Conservation (phyloP, 2,329 filamentous ascomycete genomes). For the Neodidymelliopsis sp. region DNA sequence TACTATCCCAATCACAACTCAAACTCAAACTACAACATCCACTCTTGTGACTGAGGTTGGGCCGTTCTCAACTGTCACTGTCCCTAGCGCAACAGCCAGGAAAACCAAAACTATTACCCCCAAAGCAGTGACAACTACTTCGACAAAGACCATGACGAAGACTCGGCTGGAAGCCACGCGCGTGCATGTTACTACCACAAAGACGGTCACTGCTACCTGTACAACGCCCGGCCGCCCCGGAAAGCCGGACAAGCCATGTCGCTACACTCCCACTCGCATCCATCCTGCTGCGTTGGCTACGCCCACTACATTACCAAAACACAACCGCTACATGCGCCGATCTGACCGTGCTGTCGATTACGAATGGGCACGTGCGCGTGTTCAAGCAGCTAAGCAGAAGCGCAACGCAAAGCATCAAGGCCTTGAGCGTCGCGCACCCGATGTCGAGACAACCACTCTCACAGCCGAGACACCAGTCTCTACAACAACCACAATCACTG, state of each 20-base stretch:
- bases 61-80: conserved; percentile 40
- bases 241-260: conserved; percentile 45
- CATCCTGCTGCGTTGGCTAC: conserved; percentile 41
- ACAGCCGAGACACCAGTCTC: conserved; percentile 40
- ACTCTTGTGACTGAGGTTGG: conserved; percentile 33
- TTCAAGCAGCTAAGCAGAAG: conserved; percentile 45
- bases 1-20: conserved; percentile 35
- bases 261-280: conserved; percentile 46
- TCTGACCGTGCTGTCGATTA: conserved; percentile 41
- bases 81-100: conserved; percentile 43
- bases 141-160: conserved; percentile 37
- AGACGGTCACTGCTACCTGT: conserved; percentile 50
- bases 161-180: conserved; percentile 38
- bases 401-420: conserved; percentile 33
- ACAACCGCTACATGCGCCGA: conserved; percentile 33
- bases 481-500: conserved; percentile 40
- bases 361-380: conserved; percentile 44
- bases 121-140: conserved; percentile 32
- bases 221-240: conserved; percentile 40
- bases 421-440: conserved; percentile 46
- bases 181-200: conserved; percentile 37
- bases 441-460: conserved; percentile 45
- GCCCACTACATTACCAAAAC: conserved; percentile 32
- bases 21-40: conserved; percentile 35
- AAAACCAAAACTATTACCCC: conserved; percentile 44